Conservation (phyloP, 305 asterid species). For the Fraxinus nigra region DNA sequence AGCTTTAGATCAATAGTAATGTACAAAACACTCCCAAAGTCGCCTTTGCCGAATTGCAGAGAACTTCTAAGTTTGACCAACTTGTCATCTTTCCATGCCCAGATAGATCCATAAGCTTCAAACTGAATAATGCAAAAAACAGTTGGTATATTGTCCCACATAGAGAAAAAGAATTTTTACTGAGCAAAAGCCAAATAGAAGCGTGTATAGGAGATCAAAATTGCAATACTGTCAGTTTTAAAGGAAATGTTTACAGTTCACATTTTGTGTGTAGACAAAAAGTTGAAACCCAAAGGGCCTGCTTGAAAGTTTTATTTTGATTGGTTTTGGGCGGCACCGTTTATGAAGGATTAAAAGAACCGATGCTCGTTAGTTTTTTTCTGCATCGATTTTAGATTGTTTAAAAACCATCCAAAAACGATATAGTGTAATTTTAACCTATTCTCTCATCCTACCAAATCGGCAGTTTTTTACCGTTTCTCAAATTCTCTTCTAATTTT, state of each 20-base stretch:
- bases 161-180: background rate
- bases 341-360: no score
- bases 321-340: no score
- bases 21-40: conserved; percentile 36
- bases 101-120: conserved; percentile 29
- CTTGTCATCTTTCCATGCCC: conserved; percentile 26
- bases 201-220: background rate
- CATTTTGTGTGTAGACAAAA: background rate
- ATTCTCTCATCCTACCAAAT: no score
- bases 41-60: conserved; percentile 28
- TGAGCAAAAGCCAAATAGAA: background rate
- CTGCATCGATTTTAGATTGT: no score
- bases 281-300: background rate
- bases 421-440: no score
- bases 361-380: no score
- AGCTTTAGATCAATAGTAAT: conserved; percentile 32
- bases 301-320: background rate
- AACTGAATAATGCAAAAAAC: conserved; percentile 28
- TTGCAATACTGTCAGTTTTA: background rate
- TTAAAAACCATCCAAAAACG: no score
- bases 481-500: background rate
- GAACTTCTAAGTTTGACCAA: conserved; percentile 25
- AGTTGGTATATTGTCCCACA: conserved; percentile 21
- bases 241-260: background rate
- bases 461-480: background rate